Evolutionary conservation across 371 early-diverging fungal species (phyloP).

Genomic region (Mucor velutinosus): DNA sequence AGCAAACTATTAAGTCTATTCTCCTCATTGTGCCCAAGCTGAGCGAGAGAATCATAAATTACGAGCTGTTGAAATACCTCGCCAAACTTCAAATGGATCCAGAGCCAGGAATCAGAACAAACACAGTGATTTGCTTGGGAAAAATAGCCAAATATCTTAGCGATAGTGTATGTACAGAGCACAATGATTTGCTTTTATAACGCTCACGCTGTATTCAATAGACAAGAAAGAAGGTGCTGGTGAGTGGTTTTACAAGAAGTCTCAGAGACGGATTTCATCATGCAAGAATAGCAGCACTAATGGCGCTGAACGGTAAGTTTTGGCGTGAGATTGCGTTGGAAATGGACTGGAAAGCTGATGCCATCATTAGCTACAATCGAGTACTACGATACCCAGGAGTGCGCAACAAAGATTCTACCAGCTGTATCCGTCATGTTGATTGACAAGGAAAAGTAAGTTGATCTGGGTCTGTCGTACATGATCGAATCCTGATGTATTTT

Average conservation of each 20-base stretch:
- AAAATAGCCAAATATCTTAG: conserved; percentile 79
- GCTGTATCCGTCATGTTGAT: conserved; percentile 71
- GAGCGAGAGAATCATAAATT: conserved; percentile 76
- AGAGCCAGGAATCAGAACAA: conserved; percentile 95
- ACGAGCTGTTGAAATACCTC: conserved; percentile 81
- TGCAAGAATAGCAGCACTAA: conserved; percentile 86
- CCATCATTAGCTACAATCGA: conserved; percentile 66
- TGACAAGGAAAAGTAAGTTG: conserved; percentile 80
- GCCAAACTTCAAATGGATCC: conserved; percentile 88
- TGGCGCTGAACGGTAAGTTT: conserved; percentile 73
- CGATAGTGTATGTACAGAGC: conserved; percentile 58
- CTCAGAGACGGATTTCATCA: conserved; percentile 93
- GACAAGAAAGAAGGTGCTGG: conserved; percentile 76
- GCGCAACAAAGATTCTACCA: conserved; percentile 77
- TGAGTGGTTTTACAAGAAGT: conserved; percentile 81
- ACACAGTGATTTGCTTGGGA: conserved; percentile 91
- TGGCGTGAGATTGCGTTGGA: no score
- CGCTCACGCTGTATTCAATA: conserved; percentile 8
- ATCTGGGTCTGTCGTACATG: background rate
- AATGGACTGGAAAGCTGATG: background rate
- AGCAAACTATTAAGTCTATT: conserved; percentile 87
- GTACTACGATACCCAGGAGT: conserved; percentile 73
- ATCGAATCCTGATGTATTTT: background rate
- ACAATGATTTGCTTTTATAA: no score
- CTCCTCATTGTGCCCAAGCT: conserved; percentile 75